Conservation (phyloP, 1,284 basidiomycete genomes). For the Cutaneotrichosporon sp. region DNA sequence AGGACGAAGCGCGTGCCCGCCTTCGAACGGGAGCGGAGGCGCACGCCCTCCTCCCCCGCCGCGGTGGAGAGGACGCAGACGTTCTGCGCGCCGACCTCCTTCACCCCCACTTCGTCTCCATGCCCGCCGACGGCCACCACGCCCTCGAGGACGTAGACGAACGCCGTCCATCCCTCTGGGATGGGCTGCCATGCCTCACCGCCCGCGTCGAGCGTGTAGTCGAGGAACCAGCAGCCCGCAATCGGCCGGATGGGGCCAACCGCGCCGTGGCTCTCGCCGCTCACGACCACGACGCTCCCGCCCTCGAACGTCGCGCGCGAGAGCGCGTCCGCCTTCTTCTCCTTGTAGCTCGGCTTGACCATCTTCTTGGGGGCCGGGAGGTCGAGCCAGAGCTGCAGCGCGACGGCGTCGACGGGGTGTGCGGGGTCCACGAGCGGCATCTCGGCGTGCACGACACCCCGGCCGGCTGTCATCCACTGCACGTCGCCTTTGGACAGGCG, state of each 20-base stretch:
- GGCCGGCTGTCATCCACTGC: constrained; percentile 92
- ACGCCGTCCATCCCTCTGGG: constrained; percentile 79
- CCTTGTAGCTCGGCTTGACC: constrained; percentile 61
- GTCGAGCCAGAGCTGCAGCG: constrained; percentile 93
- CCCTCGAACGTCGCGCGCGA: constrained; percentile 72
- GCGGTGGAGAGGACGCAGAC: constrained; percentile 63
- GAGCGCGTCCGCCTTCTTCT: constrained; percentile 47
- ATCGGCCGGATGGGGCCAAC: constrained; percentile 85
- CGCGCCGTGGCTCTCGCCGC: constrained; percentile 80
- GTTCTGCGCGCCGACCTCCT: constrained; percentile 64
- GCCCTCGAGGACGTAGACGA: constrained; percentile 71
- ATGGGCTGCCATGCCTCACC: constrained; percentile 76
- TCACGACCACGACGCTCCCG: constrained; percentile 78
- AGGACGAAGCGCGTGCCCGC: constrained; percentile 71
- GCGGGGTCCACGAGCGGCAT: constrained; percentile 77
- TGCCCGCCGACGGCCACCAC: constrained; percentile 61
- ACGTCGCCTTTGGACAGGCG: constrained; percentile 77
- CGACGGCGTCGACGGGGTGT: constrained; percentile 52
- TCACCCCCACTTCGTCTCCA: too few species aligned
- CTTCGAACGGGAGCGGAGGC: constrained; percentile 54
- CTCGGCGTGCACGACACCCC: constrained; percentile 69
- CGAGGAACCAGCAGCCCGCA: constrained; percentile 92
- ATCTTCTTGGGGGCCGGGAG: constrained; percentile 85
- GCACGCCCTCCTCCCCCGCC: constrained; percentile 45
- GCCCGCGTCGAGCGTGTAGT: constrained; percentile 69